A percentile compares a stretch with the other conserved stretches of the same genome.
Conservation (phyloP, 2,329 filamentous ascomycete species). For the Cordyceps farinosa region DNA sequence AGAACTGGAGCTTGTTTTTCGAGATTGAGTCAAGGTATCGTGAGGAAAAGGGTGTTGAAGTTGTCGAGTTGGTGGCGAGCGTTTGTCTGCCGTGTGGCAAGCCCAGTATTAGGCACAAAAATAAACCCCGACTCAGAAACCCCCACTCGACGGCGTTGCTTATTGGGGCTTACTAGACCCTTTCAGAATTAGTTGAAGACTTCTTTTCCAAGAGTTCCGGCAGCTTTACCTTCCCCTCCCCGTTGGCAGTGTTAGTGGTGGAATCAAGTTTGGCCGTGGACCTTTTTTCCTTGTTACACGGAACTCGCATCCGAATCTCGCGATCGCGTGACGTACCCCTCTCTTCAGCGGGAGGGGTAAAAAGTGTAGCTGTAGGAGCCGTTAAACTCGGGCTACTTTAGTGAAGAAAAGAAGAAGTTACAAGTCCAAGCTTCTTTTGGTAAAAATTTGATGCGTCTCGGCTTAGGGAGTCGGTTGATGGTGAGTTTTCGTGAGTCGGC, state of each 20-base stretch:
- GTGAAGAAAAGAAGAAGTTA: not conserved
- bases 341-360: not conserved
- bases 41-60: not conserved
- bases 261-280: not conserved
- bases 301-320: not conserved
- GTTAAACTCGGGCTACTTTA: not conserved
- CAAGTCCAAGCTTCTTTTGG: not conserved
- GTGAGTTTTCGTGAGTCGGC: not conserved
- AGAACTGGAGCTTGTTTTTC: too few relatives aligned
- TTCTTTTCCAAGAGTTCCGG: not conserved
- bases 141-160: constrained; percentile 11
- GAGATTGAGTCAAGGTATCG: too few relatives aligned
- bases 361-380: not conserved
- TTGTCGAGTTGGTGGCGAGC: not conserved
- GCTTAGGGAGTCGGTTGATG: not conserved
- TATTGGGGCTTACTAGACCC: constrained; percentile 8
- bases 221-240: not conserved
- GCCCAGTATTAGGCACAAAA: not conserved
- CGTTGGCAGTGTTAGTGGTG: constrained; percentile 9
- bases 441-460: not conserved
- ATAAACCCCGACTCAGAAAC: not conserved
- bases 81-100: not conserved
- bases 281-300: not conserved
- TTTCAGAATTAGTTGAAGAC: not conserved
- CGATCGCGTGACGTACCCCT: not conserved